These are phyloP conservation scores for Vanilla planifolia DNA, from an alignment of 106 monocot genomes.

Conservation along the genomic window DNA sequence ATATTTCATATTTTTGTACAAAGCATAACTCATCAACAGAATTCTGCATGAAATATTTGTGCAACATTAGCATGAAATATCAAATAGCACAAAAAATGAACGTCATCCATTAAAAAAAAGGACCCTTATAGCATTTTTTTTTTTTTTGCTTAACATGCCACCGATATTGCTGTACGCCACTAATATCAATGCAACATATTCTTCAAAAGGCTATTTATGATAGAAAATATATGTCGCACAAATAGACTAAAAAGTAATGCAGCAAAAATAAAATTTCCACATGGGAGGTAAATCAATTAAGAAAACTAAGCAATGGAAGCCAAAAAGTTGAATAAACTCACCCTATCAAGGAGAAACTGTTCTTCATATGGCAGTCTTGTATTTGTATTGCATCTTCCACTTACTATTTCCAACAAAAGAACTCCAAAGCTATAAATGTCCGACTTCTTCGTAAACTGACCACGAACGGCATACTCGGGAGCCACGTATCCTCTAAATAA, in stretches of 20 bases:
- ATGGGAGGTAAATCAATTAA: background rate
- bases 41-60: no score
- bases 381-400: constrained; percentile 49
- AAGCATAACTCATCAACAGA: no score
- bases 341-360: constrained; percentile 59
- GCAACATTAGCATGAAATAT: no score
- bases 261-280: background rate
- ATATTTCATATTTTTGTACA: no score
- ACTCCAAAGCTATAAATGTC: constrained; percentile 68
- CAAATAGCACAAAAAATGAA: no score
- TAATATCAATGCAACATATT: no score
- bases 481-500: constrained; percentile 54
- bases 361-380: constrained; percentile 51
- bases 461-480: constrained; percentile 64
- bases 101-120: no score
- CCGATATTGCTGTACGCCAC: no score
- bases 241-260: background rate
- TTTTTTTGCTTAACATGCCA: no score
- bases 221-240: background rate
- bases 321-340: constrained; percentile 14
- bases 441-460: constrained; percentile 54
- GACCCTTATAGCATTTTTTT: no score
- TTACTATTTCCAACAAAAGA: constrained; percentile 67
- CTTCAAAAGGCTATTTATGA: no score
- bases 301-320: background rate